phyloP scores from a whole-genome alignment of 2,329 filamentous ascomycete genomes.

The Cercospora beticola region DNA sequence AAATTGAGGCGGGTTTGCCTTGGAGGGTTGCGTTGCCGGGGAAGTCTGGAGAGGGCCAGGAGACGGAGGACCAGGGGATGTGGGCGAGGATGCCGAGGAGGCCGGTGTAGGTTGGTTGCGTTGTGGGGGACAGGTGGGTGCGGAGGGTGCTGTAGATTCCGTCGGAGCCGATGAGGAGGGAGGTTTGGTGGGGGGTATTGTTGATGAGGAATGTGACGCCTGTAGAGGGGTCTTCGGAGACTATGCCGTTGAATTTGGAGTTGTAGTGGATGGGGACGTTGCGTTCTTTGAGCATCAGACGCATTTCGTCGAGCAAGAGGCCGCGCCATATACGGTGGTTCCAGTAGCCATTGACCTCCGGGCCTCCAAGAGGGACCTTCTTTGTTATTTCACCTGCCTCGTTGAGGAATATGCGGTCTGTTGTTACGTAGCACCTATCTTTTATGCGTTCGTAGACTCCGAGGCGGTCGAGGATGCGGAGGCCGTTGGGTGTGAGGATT shows the following conservation, averaged over 20 bases:
- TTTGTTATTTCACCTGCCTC: slow-evolving; percentile 29
- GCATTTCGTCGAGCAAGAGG: slow-evolving; percentile 53
- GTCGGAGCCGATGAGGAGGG: slow-evolving; percentile 32
- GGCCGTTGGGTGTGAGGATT: slow-evolving; percentile 61
- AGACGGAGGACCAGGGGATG: slow-evolving; percentile 24
- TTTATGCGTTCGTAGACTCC: slow-evolving; percentile 51
- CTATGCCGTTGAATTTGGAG: slow-evolving; percentile 50
- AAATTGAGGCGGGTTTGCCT: slow-evolving; percentile 39
- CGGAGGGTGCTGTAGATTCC: slow-evolving; percentile 32
- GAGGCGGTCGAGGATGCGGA: slow-evolving; percentile 54
- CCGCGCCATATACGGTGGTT: slow-evolving; percentile 50
- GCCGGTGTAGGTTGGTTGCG: slow-evolving; percentile 29
- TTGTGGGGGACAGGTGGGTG: slow-evolving; percentile 38
- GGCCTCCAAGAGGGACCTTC: slow-evolving; percentile 33
- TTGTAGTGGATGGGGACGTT: slow-evolving; percentile 49
- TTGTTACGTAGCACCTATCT: slow-evolving; percentile 52
- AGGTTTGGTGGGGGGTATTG: slow-evolving; percentile 15
- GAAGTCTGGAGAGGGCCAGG: slow-evolving; percentile 29
- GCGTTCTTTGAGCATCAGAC: slow-evolving; percentile 42
- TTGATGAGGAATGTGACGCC: slow-evolving; percentile 25
- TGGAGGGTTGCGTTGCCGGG: slow-evolving; percentile 39
- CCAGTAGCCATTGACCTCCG: slow-evolving; percentile 50
- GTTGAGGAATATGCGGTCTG: slow-evolving; percentile 51
- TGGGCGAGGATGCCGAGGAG: slow-evolving; percentile 27
- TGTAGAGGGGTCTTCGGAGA: slow-evolving; percentile 11